These are phyloP conservation scores for Cercospora sojina DNA, from an alignment of 2,329 filamentous ascomycete genomes.

Conservation along the genomic window DNA sequence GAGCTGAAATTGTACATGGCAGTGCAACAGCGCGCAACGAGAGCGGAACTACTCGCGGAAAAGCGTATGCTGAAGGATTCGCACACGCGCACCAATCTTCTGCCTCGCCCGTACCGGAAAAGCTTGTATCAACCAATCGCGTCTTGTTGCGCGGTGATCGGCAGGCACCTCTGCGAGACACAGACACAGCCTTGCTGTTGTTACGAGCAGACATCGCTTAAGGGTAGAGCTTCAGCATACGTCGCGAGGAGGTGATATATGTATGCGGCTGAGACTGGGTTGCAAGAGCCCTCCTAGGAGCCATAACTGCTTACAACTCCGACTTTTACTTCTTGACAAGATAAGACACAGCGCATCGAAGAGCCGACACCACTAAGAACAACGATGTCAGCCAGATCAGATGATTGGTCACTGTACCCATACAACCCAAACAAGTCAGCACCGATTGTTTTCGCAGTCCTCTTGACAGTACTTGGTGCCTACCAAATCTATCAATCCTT, in stretches of 20 bases:
- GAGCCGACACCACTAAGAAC: not conserved
- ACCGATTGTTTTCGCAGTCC: constrained; percentile 54
- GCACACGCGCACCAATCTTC: not conserved
- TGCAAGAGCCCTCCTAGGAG: not conserved
- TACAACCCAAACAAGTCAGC: constrained; percentile 54
- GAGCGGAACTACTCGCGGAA: not conserved
- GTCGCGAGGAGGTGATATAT: not conserved
- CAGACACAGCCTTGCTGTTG: constrained; percentile 1
- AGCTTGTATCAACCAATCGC: constrained; percentile 5
- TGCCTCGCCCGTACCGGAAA: not conserved
- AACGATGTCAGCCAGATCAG: constrained; percentile 10
- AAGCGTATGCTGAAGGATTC: not conserved
- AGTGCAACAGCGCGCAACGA: constrained; percentile 1
- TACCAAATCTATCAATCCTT: constrained; percentile 57
- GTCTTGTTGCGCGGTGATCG: not conserved
- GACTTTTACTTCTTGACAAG: not conserved
- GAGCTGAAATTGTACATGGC: constrained; percentile 2
- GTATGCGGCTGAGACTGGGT: not conserved
- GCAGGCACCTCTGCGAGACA: not conserved
- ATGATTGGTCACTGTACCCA: constrained; percentile 31
- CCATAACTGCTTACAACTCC: not conserved
- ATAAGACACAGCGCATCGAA: not conserved
- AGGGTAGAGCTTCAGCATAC: not conserved
- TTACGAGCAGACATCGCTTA: not conserved
- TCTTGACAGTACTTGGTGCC: constrained; percentile 50